Conservation (phyloP, 352 stramenopile species). For the Phytophthora pluvialis region DNA sequence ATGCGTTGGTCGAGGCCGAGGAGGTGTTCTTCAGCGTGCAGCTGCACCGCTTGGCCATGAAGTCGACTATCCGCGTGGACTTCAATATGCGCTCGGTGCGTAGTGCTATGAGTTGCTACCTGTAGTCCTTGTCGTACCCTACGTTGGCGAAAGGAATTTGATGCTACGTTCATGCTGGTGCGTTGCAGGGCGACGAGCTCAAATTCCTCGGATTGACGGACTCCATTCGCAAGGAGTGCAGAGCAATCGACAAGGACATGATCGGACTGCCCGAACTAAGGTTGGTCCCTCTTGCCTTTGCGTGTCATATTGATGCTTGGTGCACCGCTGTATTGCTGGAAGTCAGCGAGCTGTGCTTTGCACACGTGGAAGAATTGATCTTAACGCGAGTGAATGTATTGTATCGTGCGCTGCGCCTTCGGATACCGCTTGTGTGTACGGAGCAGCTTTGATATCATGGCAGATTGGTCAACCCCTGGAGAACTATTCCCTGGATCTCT, state of each 20-base stretch:
- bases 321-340: conserved; percentile 20
- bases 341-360: conserved; percentile 13
- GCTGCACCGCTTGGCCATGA: conserved; percentile 54
- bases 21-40: conserved; percentile 73
- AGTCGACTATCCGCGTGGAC: conserved; percentile 66
- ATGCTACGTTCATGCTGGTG: conserved; percentile 19
- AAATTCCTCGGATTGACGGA: conserved; percentile 75
- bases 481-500: conserved; percentile 57
- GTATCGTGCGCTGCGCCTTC: conserved; percentile 12
- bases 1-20: conserved; percentile 67
- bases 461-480: conserved; percentile 55
- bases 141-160: conserved; percentile 20
- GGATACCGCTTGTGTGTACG: conserved; percentile 4
- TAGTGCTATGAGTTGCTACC: conserved; percentile 5
- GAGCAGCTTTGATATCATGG: conserved; percentile 72
- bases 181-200: conserved; percentile 63
- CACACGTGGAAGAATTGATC: conserved; percentile 15
- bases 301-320: conserved; percentile 23
- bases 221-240: conserved; percentile 67
- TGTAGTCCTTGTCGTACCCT: neutral
- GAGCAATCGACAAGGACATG: conserved; percentile 67
- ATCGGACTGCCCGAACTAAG: conserved; percentile 66
- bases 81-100: conserved; percentile 73
- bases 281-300: conserved; percentile 37
- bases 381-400: conserved; percentile 34